phyloP scores from a whole-genome alignment of 2,329 filamentous ascomycete species.

The Hymenotorrendiella dingleyae region DNA sequence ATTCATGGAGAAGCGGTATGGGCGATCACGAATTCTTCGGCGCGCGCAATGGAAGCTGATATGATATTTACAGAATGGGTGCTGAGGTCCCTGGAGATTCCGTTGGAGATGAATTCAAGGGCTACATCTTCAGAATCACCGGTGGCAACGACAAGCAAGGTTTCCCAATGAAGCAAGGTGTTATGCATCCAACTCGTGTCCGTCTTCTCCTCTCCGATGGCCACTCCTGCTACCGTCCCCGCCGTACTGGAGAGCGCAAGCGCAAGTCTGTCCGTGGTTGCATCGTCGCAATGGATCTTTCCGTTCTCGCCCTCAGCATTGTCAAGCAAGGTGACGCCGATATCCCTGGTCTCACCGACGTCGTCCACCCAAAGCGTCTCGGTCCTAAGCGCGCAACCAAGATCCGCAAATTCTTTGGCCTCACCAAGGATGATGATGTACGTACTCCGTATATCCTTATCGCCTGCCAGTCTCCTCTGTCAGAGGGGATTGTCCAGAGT shows the following conservation, averaged over 20 bases:
- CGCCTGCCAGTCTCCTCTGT: constrained; percentile 53
- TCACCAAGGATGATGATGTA: constrained; percentile 99
- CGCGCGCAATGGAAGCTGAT: constrained; percentile 19
- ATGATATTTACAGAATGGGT: constrained; percentile 59
- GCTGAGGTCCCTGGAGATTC: constrained; percentile 89
- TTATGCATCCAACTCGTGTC: constrained; percentile 98
- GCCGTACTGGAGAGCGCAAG: constrained; percentile 98
- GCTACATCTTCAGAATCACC: constrained; percentile 99
- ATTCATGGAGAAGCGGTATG: constrained; percentile 92
- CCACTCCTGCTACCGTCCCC: constrained; percentile 99
- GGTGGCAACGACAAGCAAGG: constrained; percentile 99
- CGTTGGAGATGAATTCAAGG: constrained; percentile 99
- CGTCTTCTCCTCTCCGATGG: constrained; percentile 91
- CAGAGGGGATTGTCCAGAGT: constrained; percentile 41
- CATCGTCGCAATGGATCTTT: constrained; percentile 94
- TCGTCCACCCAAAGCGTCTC: constrained; percentile 97
- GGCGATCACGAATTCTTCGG: constrained; percentile 41
- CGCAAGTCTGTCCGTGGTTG: constrained; percentile 98
- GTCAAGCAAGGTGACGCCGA: constrained; percentile 97
- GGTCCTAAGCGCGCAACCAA: constrained; percentile 99
- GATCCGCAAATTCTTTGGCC: constrained; percentile 99
- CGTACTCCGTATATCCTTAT: constrained; percentile 62
- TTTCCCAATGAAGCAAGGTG: constrained; percentile 99
- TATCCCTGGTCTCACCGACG: constrained; percentile 93
- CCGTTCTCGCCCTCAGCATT: constrained; percentile 88